phyloP scores from a whole-genome alignment of 345 rosid species.

The Kandelia obovata region DNA sequence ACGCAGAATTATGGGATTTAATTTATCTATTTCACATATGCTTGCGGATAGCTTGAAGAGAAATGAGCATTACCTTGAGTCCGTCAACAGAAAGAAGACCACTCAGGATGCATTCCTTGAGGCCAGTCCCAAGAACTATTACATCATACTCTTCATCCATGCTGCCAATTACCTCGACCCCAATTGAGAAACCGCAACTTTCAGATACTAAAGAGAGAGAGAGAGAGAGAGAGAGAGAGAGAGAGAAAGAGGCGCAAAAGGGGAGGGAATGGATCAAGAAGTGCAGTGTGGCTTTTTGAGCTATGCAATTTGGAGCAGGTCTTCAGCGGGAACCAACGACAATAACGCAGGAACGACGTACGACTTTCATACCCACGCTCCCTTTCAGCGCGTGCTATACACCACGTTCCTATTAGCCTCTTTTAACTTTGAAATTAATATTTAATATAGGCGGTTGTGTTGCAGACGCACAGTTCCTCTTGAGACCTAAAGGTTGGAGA shows the following conservation, averaged over 20 bases:
- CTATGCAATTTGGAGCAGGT: conserved; percentile 23
- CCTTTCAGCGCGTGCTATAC: neutral
- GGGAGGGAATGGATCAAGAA: neutral
- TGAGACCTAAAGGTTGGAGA: no score
- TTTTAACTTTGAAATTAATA: no score
- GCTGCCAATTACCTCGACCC: neutral
- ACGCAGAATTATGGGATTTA: neutral
- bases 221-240: neutral
- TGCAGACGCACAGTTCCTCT: no score
- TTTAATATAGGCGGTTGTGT: no score
- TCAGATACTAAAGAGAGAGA: neutral
- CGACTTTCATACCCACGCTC: neutral
- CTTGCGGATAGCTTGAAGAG: neutral
- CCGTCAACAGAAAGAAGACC: conserved; percentile 93
- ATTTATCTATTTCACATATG: neutral
- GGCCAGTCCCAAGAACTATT: conserved; percentile 87
- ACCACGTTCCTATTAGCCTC: no score
- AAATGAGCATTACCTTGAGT: conserved; percentile 52
- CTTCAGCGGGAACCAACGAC: conserved; percentile 33
- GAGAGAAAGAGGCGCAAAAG: neutral
- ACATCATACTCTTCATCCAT: conserved; percentile 97
- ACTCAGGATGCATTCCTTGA: conserved; percentile 91
- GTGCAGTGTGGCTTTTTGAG: neutral
- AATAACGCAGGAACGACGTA: neutral
- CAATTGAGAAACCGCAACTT: neutral